Conservation (phyloP, 2,329 filamentous ascomycete genomes). For the Didymella sp. region DNA sequence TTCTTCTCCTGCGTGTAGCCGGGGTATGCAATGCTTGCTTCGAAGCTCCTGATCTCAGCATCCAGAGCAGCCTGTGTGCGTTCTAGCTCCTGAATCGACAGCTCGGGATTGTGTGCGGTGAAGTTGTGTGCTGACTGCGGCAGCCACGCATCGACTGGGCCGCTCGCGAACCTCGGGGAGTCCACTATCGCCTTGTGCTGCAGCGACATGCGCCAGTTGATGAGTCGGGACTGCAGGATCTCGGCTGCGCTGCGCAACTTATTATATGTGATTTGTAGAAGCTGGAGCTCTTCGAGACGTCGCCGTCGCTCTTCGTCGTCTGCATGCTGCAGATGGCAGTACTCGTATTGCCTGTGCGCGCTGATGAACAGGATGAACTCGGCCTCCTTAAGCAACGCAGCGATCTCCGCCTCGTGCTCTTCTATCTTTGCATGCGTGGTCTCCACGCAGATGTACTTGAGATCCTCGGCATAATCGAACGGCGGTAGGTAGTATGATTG, state of each 20-base stretch:
- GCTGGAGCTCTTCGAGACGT: constrained; percentile 30
- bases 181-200: constrained; percentile 30
- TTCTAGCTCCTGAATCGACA: constrained; percentile 31
- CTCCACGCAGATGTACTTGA: constrained; percentile 25
- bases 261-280: constrained; percentile 29
- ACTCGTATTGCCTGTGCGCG: constrained; percentile 31
- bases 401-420: constrained; percentile 25
- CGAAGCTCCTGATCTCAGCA: constrained; percentile 29
- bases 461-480: constrained; percentile 31
- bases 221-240: constrained; percentile 26
- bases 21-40: constrained; percentile 17
- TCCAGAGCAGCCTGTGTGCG: constrained; percentile 24
- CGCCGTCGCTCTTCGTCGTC: constrained; percentile 27
- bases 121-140: constrained; percentile 15
- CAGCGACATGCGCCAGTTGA: constrained; percentile 26
- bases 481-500: constrained; percentile 28
- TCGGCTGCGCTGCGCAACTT: constrained; percentile 27
- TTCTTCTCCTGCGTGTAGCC: constrained; percentile 18
- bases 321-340: constrained; percentile 23
- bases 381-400: constrained; percentile 27
- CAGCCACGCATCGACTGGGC: constrained; percentile 22
- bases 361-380: constrained; percentile 30
- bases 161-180: not conserved
- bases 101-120: constrained; percentile 22
- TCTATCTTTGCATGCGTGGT: constrained; percentile 18